phyloP scores from a whole-genome alignment of 2,329 filamentous ascomycete species.

The Penicillium decumbens region DNA sequence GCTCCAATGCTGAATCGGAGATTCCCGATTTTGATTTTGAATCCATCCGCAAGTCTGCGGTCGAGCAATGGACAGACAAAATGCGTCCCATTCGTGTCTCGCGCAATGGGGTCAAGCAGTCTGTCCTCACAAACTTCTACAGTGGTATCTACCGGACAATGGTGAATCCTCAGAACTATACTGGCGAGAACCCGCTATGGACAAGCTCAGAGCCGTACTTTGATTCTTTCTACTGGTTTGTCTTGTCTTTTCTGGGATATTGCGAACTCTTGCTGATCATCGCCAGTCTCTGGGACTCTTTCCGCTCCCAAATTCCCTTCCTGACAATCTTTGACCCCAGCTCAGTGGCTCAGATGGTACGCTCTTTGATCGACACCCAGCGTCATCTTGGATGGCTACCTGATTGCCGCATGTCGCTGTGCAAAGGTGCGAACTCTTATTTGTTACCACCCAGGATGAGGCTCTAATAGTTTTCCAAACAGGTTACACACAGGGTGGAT shows the following conservation, averaged over 20 bases:
- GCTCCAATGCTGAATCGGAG: conserved; percentile 61
- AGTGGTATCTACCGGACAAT: conserved; percentile 65
- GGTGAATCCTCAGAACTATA: conserved; percentile 69
- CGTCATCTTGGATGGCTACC: conserved; percentile 66
- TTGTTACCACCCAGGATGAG: neutral
- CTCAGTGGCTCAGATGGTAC: conserved; percentile 60
- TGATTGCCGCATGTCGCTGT: conserved; percentile 69
- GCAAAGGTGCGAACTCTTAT: conserved; percentile 43
- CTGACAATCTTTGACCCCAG: conserved; percentile 62
- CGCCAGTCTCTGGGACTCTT: conserved; percentile 61
- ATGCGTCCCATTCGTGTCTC: conserved; percentile 37
- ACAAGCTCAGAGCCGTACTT: conserved; percentile 62
- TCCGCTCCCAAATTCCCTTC: conserved; percentile 64
- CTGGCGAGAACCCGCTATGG: conserved; percentile 67
- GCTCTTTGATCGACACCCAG: conserved; percentile 67
- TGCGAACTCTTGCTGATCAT: conserved; percentile 9
- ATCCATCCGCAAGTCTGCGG: conserved; percentile 48
- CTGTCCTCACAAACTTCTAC: conserved; percentile 55
- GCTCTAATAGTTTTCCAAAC: neutral
- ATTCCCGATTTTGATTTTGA: conserved; percentile 63
- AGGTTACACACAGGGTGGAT: conserved; percentile 69
- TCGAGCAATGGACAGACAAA: conserved; percentile 57
- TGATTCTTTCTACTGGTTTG: conserved; percentile 66
- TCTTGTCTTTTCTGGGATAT: neutral
- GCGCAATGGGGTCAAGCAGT: conserved; percentile 27